phyloP scores from a whole-genome alignment of 2,329 filamentous ascomycete genomes.

The Clarireedia homoeocarpa region DNA sequence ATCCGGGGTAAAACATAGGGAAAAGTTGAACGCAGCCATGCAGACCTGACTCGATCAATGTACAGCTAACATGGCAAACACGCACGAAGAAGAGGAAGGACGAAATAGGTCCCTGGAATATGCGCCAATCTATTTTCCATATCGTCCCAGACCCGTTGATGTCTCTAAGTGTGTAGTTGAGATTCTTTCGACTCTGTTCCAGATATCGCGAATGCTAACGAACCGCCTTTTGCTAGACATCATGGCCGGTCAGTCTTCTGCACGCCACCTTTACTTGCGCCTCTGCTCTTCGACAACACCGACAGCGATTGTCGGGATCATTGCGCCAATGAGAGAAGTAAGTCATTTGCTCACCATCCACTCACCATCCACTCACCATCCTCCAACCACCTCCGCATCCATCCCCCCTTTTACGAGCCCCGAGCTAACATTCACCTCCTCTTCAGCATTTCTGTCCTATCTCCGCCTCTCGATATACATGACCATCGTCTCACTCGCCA shows the following conservation, averaged over 20 bases:
- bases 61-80: not conserved
- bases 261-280: slow-evolving; percentile 34
- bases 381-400: not conserved
- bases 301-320: slow-evolving; percentile 55
- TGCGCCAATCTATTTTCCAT: not conserved
- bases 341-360: not conserved
- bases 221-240: slow-evolving; percentile 8
- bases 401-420: not conserved
- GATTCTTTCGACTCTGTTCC: not conserved
- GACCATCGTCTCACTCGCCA: slow-evolving; percentile 80
- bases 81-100: not conserved
- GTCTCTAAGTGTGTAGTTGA: slow-evolving; percentile 7
- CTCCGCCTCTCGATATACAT: slow-evolving; percentile 85
- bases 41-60: not conserved
- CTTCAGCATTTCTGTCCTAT: slow-evolving; percentile 76
- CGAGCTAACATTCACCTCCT: not conserved
- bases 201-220: slow-evolving; percentile 10
- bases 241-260: slow-evolving; percentile 21
- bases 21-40: not conserved
- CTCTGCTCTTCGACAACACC: slow-evolving; percentile 58
- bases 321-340: slow-evolving; percentile 42
- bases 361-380: too few species aligned
- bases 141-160: slow-evolving; percentile 35
- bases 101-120: not conserved
- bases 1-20: not conserved